These are phyloP conservation scores for Fusarium sp. DNA, from an alignment of 2,329 filamentous ascomycete genomes.

Conservation along the genomic window DNA sequence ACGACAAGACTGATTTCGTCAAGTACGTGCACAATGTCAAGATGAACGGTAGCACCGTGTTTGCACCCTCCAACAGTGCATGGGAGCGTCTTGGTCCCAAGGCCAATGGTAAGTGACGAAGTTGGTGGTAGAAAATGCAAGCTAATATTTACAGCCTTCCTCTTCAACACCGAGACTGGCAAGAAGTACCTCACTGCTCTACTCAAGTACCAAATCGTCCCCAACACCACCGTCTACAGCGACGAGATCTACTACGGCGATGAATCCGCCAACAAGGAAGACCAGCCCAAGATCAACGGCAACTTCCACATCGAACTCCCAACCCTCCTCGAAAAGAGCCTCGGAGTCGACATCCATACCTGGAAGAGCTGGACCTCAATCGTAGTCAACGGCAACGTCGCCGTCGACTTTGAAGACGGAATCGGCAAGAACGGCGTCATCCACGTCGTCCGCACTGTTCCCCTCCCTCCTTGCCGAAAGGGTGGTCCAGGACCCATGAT, in stretches of 20 bases:
- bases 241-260: slow-evolving; percentile 77
- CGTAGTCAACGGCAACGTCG: slow-evolving; percentile 79
- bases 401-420: slow-evolving; percentile 76
- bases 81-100: slow-evolving; percentile 79
- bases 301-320: slow-evolving; percentile 75
- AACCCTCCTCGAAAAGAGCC: slow-evolving; percentile 74
- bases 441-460: slow-evolving; percentile 78
- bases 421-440: slow-evolving; percentile 85
- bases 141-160: slow-evolving; percentile 65
- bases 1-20: slow-evolving; percentile 79
- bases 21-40: slow-evolving; percentile 67
- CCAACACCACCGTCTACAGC: slow-evolving; percentile 82
- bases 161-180: slow-evolving; percentile 82
- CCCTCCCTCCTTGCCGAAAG: slow-evolving; percentile 77
- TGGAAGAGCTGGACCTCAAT: slow-evolving; percentile 78
- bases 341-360: slow-evolving; percentile 78
- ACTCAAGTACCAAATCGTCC: slow-evolving; percentile 82
- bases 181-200: slow-evolving; percentile 81
- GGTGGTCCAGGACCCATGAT: slow-evolving; percentile 14
- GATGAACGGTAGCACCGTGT: slow-evolving; percentile 77
- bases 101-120: slow-evolving; percentile 67
- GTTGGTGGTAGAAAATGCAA: background rate
- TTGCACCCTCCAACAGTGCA: slow-evolving; percentile 85
- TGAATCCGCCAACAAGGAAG: slow-evolving; percentile 39
- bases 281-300: slow-evolving; percentile 21